These are phyloP conservation scores for Rhizopus delemar DNA, from an alignment of 371 early-diverging fungal species.

Conservation along the genomic window DNA sequence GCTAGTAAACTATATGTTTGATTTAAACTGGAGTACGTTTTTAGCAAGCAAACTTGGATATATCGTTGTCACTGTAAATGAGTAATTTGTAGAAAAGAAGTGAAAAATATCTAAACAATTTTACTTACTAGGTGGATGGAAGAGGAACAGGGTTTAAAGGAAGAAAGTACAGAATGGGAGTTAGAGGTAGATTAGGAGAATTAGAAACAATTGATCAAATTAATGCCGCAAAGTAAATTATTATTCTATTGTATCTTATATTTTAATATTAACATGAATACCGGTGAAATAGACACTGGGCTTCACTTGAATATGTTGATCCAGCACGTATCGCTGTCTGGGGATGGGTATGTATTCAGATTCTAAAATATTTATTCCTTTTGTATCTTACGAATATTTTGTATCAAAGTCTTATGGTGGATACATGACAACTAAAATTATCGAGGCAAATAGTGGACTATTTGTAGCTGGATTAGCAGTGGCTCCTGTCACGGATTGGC, in stretches of 20 bases:
- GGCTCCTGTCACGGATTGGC: slow-evolving; percentile 96
- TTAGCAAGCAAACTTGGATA: slow-evolving; percentile 60
- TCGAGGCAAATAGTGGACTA: slow-evolving; percentile 80
- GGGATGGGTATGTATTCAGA: slow-evolving; percentile 75
- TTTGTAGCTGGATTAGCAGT: slow-evolving; percentile 88
- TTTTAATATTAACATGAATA: neutral
- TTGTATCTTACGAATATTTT: too few relatives aligned
- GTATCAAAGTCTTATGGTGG: slow-evolving; percentile 83
- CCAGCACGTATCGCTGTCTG: slow-evolving; percentile 84
- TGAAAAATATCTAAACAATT: neutral
- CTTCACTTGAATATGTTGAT: slow-evolving; percentile 75
- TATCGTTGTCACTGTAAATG: slow-evolving; percentile 60
- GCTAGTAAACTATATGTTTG: slow-evolving; percentile 65
- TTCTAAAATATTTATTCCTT: neutral
- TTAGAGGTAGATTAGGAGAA: slow-evolving; percentile 76
- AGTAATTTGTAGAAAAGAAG: neutral
- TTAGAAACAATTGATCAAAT: slow-evolving; percentile 85
- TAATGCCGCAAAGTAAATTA: slow-evolving; percentile 66
- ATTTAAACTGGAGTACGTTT: slow-evolving; percentile 69
- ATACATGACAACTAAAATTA: slow-evolving; percentile 78
- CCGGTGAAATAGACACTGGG: slow-evolving; percentile 45
- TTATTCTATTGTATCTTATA: neutral
- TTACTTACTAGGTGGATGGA: slow-evolving; percentile 65
- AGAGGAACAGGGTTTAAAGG: slow-evolving; percentile 90
- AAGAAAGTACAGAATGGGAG: slow-evolving; percentile 71